A percentile compares a stretch with the other conserved stretches of the same genome.
These are phyloP conservation scores for Termitomyces sp. DNA, from an alignment of 768 basidiomycete genomes.

Conservation along the genomic window DNA sequence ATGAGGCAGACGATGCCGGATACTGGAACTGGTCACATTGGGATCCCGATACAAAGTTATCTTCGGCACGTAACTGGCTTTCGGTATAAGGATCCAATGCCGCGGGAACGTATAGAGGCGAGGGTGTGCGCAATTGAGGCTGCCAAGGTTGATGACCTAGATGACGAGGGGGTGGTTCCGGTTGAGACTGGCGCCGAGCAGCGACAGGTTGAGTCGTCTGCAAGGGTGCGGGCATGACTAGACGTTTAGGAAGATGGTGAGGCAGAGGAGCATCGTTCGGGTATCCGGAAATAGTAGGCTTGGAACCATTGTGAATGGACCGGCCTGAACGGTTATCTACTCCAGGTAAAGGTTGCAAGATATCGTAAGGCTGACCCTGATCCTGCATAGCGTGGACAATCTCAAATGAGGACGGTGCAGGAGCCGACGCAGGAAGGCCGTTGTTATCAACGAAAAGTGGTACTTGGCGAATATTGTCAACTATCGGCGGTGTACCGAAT, in stretches of 20 bases:
- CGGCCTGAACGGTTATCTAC: conserved; percentile 6
- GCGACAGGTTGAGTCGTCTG: conserved; percentile 26
- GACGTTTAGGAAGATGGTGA: conserved; percentile 51
- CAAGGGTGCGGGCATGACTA: conserved; percentile 73
- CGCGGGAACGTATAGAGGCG: conserved; percentile 1
- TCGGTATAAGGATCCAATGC: conserved; percentile 5
- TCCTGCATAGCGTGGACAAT: neutral
- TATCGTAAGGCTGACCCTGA: neutral
- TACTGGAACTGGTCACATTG: conserved; percentile 99
- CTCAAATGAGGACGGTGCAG: conserved; percentile 4
- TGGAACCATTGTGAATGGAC: conserved; percentile 12
- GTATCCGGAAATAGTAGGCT: conserved; percentile 13
- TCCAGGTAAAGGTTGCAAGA: neutral
- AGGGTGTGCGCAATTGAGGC: conserved; percentile 10
- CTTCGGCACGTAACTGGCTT: conserved; percentile 14
- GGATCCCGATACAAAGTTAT: conserved; percentile 92
- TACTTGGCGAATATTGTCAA: conserved; percentile 7
- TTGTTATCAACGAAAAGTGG: conserved; percentile 10
- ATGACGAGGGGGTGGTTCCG: conserved; percentile 5
- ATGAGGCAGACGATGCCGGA: conserved; percentile 84
- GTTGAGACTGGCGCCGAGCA: conserved; percentile 13
- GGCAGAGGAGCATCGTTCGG: conserved; percentile 15
- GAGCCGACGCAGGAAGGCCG: conserved; percentile 8
- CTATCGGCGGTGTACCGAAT: conserved; percentile 4
- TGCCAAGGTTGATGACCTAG: conserved; percentile 7